phyloP scores from a whole-genome alignment of 164 flowering plant genomes.

The Macadamia tetraphylla region DNA sequence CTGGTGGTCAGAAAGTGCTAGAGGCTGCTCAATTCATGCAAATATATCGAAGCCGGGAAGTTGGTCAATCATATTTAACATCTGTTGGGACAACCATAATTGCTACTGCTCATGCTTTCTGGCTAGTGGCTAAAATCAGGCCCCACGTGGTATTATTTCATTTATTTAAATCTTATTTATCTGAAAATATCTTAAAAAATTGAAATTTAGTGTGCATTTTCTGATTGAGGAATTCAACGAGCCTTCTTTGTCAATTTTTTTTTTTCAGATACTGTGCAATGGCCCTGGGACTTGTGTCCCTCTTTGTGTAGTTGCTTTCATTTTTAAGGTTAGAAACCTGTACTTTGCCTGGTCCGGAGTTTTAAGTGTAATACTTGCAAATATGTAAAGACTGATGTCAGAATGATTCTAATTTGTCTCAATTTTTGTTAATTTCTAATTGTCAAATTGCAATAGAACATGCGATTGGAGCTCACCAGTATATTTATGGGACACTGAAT shows the following conservation, averaged over 20 bases:
- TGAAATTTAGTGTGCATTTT: neutral
- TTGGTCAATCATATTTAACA: conserved; percentile 90
- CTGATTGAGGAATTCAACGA: neutral
- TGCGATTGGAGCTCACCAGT: neutral
- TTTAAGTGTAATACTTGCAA: neutral
- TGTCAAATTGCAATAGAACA: neutral
- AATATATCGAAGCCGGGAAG: conserved; percentile 90
- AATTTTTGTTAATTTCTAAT: neutral
- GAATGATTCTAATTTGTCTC: neutral
- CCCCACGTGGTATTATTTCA: conserved; percentile 77
- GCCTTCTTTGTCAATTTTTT: neutral
- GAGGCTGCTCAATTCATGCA: conserved; percentile 53
- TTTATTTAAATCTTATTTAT: neutral
- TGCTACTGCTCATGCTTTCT: conserved; percentile 74
- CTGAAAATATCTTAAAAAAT: too few species aligned
- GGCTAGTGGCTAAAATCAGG: conserved; percentile 67
- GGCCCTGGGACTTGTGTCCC: conserved; percentile 99
- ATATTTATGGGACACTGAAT: neutral
- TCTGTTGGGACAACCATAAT: conserved; percentile 81
- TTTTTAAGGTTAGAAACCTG: conserved; percentile 57
- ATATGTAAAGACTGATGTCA: neutral
- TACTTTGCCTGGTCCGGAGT: neutral
- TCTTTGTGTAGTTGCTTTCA: conserved; percentile 67
- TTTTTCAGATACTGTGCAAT: conserved; percentile 74
- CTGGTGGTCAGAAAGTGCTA: conserved; percentile 18